Base-by-base conservation (phyloP, 768 basidiomycete genomes). In the Tremella mesenterica region DNA sequence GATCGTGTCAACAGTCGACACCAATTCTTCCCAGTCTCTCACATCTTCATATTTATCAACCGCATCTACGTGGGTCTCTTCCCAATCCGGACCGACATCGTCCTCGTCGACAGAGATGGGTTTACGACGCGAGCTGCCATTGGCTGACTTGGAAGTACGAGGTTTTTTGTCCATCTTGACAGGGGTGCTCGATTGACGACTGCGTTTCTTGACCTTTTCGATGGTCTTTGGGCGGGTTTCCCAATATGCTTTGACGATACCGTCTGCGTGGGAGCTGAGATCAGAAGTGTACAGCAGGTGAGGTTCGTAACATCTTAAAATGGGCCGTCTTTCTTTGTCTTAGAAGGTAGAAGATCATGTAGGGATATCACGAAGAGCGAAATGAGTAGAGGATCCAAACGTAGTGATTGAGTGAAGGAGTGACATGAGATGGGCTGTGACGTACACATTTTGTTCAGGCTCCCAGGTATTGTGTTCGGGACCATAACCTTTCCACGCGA, bases 401-500 rank as follows among this genome's bases (percentile, higher is more conserved):
- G n/a, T n/a, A n/a, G n/a, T n/a, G n/a, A n/a, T n/a, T n/a, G n/a
- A n/a, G n/a, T n/a, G n/a, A n/a, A n/a, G n/a, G n/a, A n/a, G n/a
- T n/a, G n/a, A n/a, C n/a, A n/a, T n/a, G n/a, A n/a, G n/a, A n/a
- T n/a, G n/a, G n/a, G n/a, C n/a, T n/a, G n/a, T n/a, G n/a, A 58
- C 69, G 50, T 36, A 73, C 71, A 73, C 61, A 49, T 73, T 59
- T 26, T 59, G 61, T 48, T 73, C 64, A 1, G 64, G 63, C 38
- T 70, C 70, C 69, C 70, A 73, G 9, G 68, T 65, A 47, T 69
- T 66, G 51, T 66, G 63, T 51, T 70, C 68, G 1, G 65, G 58
- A 38, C 68, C 68, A 44, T 73, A 73, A 2, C 69, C 70, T 44
- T 69, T 71, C 71, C 71, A 73, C 4, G 60, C 52, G 21, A 73